Conservation (phyloP, 2,329 filamentous ascomycete genomes). For the Claviceps purpurea region DNA sequence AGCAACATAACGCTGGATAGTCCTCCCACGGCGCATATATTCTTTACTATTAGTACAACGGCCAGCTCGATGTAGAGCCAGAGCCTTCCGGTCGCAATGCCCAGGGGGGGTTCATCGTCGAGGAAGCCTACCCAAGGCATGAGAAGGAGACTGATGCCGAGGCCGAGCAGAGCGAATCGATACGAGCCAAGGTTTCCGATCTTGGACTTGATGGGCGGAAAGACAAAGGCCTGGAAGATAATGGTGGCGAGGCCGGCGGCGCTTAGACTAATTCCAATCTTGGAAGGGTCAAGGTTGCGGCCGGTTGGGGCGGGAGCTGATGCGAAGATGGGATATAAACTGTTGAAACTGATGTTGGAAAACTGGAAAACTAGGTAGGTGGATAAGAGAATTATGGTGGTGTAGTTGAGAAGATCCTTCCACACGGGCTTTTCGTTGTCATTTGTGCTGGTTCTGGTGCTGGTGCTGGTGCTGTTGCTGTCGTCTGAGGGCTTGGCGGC, state of each 20-base stretch:
- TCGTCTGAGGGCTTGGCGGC: constrained; percentile 8
- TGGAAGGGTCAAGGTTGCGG: constrained; percentile 58
- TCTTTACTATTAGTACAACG: constrained; percentile 70
- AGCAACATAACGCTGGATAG: constrained; percentile 79
- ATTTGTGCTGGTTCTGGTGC: constrained; percentile 13
- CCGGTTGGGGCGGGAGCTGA: constrained; percentile 64
- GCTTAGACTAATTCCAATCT: constrained; percentile 75
- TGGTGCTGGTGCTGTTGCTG: constrained; percentile 13
- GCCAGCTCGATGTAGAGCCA: constrained; percentile 78
- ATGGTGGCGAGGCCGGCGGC: constrained; percentile 79
- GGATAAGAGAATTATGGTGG: constrained; percentile 66
- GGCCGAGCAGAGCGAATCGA: constrained; percentile 60
- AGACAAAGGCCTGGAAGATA: constrained; percentile 76
- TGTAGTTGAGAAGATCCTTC: constrained; percentile 57
- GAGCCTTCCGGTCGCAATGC: constrained; percentile 45
- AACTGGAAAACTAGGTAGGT: constrained; percentile 92
- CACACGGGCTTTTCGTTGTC: constrained; percentile 26
- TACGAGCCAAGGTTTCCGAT: constrained; percentile 83
- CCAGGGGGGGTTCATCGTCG: constrained; percentile 41
- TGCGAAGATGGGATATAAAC: constrained; percentile 85
- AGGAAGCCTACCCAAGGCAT: constrained; percentile 86
- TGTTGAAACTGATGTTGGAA: constrained; percentile 89
- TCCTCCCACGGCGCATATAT: constrained; percentile 77
- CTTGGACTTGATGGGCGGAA: constrained; percentile 62
- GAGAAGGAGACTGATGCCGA: constrained; percentile 68